These are phyloP conservation scores for Periglandula ipomoeae DNA, from an alignment of 2,329 filamentous ascomycete genomes.

Conservation along the genomic window DNA sequence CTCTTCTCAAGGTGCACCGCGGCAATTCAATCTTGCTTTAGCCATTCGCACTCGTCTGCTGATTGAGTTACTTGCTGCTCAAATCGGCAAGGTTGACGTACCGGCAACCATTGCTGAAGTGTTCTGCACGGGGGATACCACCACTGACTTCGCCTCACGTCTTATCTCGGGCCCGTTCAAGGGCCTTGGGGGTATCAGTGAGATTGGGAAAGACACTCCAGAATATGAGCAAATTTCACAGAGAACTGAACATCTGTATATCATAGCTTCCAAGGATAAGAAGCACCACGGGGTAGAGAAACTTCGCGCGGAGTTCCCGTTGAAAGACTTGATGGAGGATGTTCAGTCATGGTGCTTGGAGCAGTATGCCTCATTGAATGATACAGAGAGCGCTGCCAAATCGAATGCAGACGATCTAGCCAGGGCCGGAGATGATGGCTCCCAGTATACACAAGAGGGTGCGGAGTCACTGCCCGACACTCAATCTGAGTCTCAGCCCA, in stretches of 20 bases:
- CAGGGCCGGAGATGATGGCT: neutral
- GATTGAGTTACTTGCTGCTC: slow-evolving; percentile 18
- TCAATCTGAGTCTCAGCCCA: neutral
- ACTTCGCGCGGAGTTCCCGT: slow-evolving; percentile 12
- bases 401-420: neutral
- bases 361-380: slow-evolving; percentile 10
- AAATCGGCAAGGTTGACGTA: slow-evolving; percentile 7
- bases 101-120: slow-evolving; percentile 17
- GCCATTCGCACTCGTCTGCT: slow-evolving; percentile 27
- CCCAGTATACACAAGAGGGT: neutral
- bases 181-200: slow-evolving; percentile 12
- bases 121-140: slow-evolving; percentile 18
- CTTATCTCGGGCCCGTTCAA: slow-evolving; percentile 18
- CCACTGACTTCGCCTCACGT: slow-evolving; percentile 1
- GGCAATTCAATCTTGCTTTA: slow-evolving; percentile 19
- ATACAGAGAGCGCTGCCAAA: neutral
- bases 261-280: neutral
- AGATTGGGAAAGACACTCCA: neutral
- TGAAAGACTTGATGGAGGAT: slow-evolving; percentile 11
- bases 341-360: slow-evolving; percentile 13
- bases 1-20: slow-evolving; percentile 9
- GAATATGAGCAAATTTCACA: neutral
- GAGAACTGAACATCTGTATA: neutral
- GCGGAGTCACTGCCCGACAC: neutral
- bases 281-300: slow-evolving; percentile 6